Base-by-base conservation (phyloP, 257 asterid species). In the Primulina huaijiensis region DNA sequence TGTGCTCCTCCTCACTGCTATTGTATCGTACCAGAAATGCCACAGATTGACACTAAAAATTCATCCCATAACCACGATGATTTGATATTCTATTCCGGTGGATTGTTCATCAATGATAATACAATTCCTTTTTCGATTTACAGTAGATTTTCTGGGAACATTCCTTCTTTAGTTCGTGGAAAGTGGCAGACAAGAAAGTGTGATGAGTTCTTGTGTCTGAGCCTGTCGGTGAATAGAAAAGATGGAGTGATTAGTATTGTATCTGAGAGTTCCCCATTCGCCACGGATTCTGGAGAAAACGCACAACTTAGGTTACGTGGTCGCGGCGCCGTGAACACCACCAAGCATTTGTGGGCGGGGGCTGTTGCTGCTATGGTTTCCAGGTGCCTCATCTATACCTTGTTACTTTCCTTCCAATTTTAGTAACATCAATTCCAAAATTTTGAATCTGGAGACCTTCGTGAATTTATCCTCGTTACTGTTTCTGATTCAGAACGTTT, bases 331-430 rank as follows among this genome's bases (percentile, higher is more conserved):
- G 80, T 89, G 69, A 93, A 93, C 77, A 86, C 98, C 75, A 83
- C 90, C 79, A 90, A 89, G 78, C 98, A 93, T 82, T 85, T 93
- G 75, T 93, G 98, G 94, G 89, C 98, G 17, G 98, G 98, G 50
- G 98, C 96, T 62, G 86, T 86, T 29, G 94, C 98, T 53, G 96
- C 98, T 38, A 90, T 87, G 98, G 90, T 93, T 75, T 82, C 98
- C 14, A 87, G 98, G 98, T 88, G 31, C 64, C 43, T 72, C n/a
- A 25, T 53, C 30, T 71, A 10, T 20, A 11, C 17, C 35, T 65
- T 57, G 53, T 21, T 73, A 33, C 20, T 7, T 57, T 63, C 65
- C 20, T 27, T 30, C 56, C 14, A 38, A 9, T 38, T 46, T 21
- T 8, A 66, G 62, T 68, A 72, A 16, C 30, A 27, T 2, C 30